Evolutionary conservation across 805 yeast genomes (phyloP).

Genomic region (Metschnikowia dekortorum): DNA sequence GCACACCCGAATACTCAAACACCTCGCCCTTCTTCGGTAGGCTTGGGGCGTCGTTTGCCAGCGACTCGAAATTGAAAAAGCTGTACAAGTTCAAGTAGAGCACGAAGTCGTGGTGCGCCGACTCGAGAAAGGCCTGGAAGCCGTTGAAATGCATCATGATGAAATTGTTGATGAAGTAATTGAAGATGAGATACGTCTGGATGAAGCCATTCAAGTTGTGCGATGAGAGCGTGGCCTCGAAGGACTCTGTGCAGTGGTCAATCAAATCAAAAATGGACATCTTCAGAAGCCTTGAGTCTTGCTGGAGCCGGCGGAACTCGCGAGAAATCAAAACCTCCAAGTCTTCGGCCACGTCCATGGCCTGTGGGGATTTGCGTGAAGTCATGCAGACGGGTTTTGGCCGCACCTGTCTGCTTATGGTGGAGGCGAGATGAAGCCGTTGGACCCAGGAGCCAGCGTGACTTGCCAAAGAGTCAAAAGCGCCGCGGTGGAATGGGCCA

Average conservation of each 20-base stretch:
- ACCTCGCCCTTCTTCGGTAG: conserved; percentile 1
- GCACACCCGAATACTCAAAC: neutral
- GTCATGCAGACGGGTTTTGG: neutral
- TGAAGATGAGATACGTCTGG: conserved; percentile 37
- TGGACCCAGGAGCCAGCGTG: no score
- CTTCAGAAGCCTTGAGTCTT: conserved; percentile 23
- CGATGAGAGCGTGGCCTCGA: conserved; percentile 25
- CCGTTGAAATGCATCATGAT: conserved; percentile 42
- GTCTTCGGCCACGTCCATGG: neutral
- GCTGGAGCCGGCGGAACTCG: conserved; percentile 36
- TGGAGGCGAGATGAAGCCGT: neutral
- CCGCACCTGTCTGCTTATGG: neutral
- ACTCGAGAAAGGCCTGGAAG: conserved; percentile 35
- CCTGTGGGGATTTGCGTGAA: neutral
- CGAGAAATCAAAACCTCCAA: conserved; percentile 17
- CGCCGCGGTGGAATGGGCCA: no score
- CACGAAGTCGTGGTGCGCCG: conserved; percentile 35
- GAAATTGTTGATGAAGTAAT: conserved; percentile 40
- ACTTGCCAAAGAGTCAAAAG: no score
- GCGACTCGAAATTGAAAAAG: conserved; percentile 29
- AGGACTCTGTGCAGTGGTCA: conserved; percentile 36
- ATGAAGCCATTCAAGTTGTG: conserved; percentile 25
- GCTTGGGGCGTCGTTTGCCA: neutral
- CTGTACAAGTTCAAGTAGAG: conserved; percentile 40
- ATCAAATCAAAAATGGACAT: conserved; percentile 40